These are phyloP conservation scores for Bolboschoenoplectus hybrid DNA, from an alignment of 202 grass and related monocot genomes.

Conservation along the genomic window DNA sequence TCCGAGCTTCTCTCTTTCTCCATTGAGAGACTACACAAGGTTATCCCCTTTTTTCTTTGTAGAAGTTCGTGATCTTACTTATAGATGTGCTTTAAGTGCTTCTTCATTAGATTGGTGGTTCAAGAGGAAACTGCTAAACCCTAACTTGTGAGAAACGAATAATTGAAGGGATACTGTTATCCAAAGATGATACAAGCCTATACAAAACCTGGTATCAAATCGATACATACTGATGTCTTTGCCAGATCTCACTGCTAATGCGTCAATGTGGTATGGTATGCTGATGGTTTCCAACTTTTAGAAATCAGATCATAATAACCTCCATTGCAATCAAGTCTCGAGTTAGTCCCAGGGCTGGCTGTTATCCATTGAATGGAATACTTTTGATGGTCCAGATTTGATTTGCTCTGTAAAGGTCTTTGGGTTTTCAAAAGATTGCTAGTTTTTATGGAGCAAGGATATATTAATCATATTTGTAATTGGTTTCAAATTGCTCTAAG, in stretches of 20 bases:
- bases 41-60: constrained; percentile 7
- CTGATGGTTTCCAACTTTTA: constrained; percentile 13
- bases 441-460: not conserved
- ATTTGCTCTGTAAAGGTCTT: not conserved
- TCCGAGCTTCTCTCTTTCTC: constrained; percentile 99
- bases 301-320: not conserved
- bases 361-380: not conserved
- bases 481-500: not conserved
- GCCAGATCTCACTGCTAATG: constrained; percentile 29
- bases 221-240: not conserved
- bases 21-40: constrained; percentile 98
- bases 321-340: not conserved
- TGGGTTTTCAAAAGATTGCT: not conserved
- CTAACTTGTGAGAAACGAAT: constrained; percentile 21
- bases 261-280: constrained; percentile 1
- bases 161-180: constrained; percentile 6
- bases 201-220: not conserved
- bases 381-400: not conserved
- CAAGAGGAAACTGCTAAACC: not conserved
- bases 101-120: constrained; percentile 29
- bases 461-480: not conserved
- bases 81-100: not conserved
- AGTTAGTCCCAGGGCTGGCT: not conserved
- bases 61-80: not conserved
- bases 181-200: not conserved